phyloP scores from a whole-genome alignment of 2,329 filamentous ascomycete species.

The Erysiphe pulchra region DNA sequence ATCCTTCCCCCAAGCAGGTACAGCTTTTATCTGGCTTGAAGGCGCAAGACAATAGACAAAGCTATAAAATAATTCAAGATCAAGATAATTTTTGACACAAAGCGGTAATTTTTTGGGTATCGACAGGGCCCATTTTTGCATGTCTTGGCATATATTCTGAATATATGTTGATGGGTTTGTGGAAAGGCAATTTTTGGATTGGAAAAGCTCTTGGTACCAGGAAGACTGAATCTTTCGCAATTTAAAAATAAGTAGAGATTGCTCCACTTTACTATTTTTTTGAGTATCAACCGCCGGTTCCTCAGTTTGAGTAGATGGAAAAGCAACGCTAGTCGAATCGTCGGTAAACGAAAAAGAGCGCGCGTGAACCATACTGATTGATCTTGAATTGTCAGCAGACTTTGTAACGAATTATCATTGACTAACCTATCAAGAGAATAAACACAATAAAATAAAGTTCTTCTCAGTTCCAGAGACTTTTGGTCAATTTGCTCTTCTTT shows the following conservation, averaged over 20 bases:
- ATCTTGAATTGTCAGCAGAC: conserved; percentile 20
- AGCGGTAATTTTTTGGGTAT: conserved; percentile 39
- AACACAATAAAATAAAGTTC: conserved; percentile 71
- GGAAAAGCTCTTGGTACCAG: conserved; percentile 77
- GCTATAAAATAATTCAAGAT: conserved; percentile 73
- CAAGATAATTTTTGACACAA: conserved; percentile 50
- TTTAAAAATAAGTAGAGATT: conserved; percentile 51
- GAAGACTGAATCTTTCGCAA: conserved; percentile 66
- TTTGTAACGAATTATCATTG: no score
- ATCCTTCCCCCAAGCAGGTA: conserved; percentile 50
- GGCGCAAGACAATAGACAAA: conserved; percentile 76
- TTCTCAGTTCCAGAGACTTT: conserved; percentile 46
- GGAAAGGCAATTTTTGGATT: conserved; percentile 44
- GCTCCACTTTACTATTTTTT: conserved; percentile 15
- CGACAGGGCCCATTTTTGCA: conserved; percentile 60
- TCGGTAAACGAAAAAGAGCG: conserved; percentile 86
- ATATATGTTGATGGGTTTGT: conserved; percentile 44
- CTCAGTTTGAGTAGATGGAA: conserved; percentile 26
- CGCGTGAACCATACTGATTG: conserved; percentile 70
- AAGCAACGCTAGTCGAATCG: conserved; percentile 58
- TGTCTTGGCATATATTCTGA: conserved; percentile 50
- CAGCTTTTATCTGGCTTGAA: conserved; percentile 43
- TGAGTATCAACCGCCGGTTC: conserved; percentile 15
- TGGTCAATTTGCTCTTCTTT: conserved; percentile 41
- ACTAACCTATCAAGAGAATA: conserved; percentile 66